A percentile compares a stretch with the other conserved stretches of the same genome.
phyloP scores from a whole-genome alignment of 805 yeast genomes.

The Starmerella asiatica region DNA sequence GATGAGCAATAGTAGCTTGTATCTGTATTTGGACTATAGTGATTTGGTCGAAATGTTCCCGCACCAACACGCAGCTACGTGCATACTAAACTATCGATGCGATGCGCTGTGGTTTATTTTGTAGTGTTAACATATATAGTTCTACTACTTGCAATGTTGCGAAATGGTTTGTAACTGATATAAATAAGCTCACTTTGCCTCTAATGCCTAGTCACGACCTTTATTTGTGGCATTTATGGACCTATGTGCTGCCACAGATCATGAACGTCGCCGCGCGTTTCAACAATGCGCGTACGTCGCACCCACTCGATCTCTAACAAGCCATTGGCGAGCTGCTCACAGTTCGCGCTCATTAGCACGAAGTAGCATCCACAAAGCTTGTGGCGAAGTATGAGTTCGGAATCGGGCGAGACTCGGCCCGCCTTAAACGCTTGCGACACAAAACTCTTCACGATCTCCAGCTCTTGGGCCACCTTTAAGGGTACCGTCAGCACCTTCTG shows the following conservation, averaged over 20 bases:
- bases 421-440: constrained; percentile 15
- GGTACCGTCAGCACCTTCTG: constrained; percentile 13
- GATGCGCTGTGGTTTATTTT: too few species aligned
- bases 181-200: too few species aligned
- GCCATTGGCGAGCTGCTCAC: constrained; percentile 12
- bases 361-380: constrained; percentile 7
- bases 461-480: constrained; percentile 1
- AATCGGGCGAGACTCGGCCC: constrained; percentile 2
- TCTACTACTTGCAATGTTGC: too few species aligned
- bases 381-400: constrained; percentile 5
- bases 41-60: too few species aligned
- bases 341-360: constrained; percentile 13
- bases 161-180: neutral
- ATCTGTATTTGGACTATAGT: too few species aligned
- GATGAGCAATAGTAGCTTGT: too few species aligned
- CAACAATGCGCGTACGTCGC: constrained; percentile 18
- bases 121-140: too few species aligned
- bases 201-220: too few species aligned
- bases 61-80: too few species aligned
- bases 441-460: constrained; percentile 11
- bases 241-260: neutral
- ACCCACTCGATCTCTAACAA: constrained; percentile 24
- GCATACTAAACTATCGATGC: too few species aligned
- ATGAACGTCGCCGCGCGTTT: neutral
- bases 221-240: too few species aligned